A percentile compares a stretch with the other conserved stretches of the same genome.
Conservation (phyloP, 208 protist species). For the Trypanosoma conorhini region DNA sequence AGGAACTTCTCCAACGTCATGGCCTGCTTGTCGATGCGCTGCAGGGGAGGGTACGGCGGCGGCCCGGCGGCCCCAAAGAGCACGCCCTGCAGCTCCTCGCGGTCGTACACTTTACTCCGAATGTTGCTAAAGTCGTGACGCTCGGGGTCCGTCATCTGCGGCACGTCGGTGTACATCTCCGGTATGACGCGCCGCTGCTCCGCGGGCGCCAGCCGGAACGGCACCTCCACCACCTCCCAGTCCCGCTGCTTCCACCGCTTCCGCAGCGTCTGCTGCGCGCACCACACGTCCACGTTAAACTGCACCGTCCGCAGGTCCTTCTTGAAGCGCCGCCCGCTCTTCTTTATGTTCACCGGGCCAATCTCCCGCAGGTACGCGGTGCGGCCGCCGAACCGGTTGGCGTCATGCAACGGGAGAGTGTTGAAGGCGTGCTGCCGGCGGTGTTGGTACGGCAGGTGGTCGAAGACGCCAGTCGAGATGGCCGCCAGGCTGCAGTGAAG, state of each 20-base stretch:
- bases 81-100: slow-evolving; percentile 62
- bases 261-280: slow-evolving; percentile 85
- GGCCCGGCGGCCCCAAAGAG: slow-evolving; percentile 45
- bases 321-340: slow-evolving; percentile 78
- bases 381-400: slow-evolving; percentile 84
- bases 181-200: slow-evolving; percentile 86
- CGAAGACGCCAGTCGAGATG: slow-evolving; percentile 71
- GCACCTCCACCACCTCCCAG: slow-evolving; percentile 89
- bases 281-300: slow-evolving; percentile 91
- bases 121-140: slow-evolving; percentile 78
- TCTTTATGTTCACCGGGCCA: slow-evolving; percentile 77
- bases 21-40: slow-evolving; percentile 48
- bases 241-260: slow-evolving; percentile 89
- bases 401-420: slow-evolving; percentile 85
- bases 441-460: slow-evolving; percentile 67
- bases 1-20: slow-evolving; percentile 85
- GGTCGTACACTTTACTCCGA: slow-evolving; percentile 80
- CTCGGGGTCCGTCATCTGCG: slow-evolving; percentile 62
- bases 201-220: slow-evolving; percentile 72
- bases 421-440: slow-evolving; percentile 82
- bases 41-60: slow-evolving; percentile 62
- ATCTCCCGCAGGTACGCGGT: slow-evolving; percentile 85
- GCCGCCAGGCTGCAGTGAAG: slow-evolving; percentile 17
- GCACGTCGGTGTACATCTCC: slow-evolving; percentile 88
- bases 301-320: slow-evolving; percentile 69